These are phyloP conservation scores for Eucalyptus pauciflora DNA, from an alignment of 345 rosid genomes.

Conservation along the genomic window DNA sequence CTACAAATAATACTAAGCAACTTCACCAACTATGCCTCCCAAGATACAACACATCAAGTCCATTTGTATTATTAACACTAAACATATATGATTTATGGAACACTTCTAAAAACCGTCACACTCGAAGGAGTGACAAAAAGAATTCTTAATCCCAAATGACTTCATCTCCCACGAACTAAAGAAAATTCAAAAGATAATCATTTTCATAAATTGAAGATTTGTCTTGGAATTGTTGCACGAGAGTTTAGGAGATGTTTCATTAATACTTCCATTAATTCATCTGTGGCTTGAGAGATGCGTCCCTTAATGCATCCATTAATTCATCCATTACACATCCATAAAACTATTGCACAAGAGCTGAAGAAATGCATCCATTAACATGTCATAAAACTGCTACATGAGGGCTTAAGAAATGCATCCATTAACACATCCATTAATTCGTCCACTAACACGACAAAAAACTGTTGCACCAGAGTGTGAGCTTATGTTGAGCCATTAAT, in stretches of 20 bases:
- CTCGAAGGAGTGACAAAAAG: not conserved
- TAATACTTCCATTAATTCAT: no score
- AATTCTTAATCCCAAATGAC: not conserved
- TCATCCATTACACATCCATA: no score
- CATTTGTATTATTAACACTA: not conserved
- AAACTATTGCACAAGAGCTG: not conserved
- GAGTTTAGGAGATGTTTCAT: not conserved
- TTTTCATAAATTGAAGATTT: not conserved
- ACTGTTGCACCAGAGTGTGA: not conserved
- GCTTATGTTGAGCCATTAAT: not conserved
- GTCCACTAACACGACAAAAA: not conserved
- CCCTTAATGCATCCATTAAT: not conserved
- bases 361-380: not conserved
- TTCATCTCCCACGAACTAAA: not conserved
- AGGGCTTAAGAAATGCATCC: no score
- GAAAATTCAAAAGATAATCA: not conserved
- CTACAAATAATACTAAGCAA: not conserved
- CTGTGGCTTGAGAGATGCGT: not conserved
- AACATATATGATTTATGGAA: not conserved
- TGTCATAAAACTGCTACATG: no score
- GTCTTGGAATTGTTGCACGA: not conserved
- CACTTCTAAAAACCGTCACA: not conserved
- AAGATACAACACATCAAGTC: not conserved
- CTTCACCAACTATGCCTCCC: not conserved
- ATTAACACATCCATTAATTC: not conserved